These are phyloP conservation scores for Calamus simplicifolius DNA, from an alignment of 176 grass and related monocot genomes.

Conservation along the genomic window DNA sequence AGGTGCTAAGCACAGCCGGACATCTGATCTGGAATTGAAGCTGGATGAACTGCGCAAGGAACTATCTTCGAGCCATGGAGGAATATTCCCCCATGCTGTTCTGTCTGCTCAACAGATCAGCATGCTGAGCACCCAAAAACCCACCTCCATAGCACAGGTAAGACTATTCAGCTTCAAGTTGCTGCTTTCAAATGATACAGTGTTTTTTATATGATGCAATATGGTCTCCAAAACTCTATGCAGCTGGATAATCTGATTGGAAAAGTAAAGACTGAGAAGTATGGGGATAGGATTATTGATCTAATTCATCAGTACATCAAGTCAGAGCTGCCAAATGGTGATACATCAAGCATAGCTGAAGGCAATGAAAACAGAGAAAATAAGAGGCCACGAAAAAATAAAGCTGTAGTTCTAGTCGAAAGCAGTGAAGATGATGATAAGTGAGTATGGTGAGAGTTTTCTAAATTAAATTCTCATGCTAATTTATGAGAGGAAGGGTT, in stretches of 20 bases:
- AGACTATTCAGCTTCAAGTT: conserved; percentile 4
- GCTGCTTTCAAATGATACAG: background rate
- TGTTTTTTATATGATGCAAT: background rate
- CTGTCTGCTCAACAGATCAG: conserved; percentile 60
- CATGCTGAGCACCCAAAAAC: conserved; percentile 42
- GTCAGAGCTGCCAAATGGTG: conserved; percentile 15
- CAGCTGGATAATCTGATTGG: conserved; percentile 82
- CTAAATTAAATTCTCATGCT: too few relatives aligned
- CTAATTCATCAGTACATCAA: conserved; percentile 25
- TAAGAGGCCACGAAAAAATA: conserved; percentile 54
- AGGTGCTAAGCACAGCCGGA: conserved; percentile 33
- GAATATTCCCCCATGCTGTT: conserved; percentile 69
- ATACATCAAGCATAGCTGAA: background rate
- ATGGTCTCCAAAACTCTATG: conserved; percentile 2
- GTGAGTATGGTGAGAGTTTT: too few relatives aligned
- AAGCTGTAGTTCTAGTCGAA: conserved; percentile 46
- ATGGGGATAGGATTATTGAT: conserved; percentile 51
- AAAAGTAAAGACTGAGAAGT: conserved; percentile 76
- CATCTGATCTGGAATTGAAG: conserved; percentile 59
- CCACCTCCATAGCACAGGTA: conserved; percentile 53
- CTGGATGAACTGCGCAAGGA: conserved; percentile 61
- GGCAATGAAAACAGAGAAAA: conserved; percentile 13
- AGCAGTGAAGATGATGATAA: conserved; percentile 51
- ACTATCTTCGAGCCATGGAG: conserved; percentile 42
- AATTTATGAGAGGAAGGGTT: too few relatives aligned